Base-by-base conservation (phyloP, 2,329 filamentous ascomycete species). In the Sporothrix brunneoviolacea region DNA sequence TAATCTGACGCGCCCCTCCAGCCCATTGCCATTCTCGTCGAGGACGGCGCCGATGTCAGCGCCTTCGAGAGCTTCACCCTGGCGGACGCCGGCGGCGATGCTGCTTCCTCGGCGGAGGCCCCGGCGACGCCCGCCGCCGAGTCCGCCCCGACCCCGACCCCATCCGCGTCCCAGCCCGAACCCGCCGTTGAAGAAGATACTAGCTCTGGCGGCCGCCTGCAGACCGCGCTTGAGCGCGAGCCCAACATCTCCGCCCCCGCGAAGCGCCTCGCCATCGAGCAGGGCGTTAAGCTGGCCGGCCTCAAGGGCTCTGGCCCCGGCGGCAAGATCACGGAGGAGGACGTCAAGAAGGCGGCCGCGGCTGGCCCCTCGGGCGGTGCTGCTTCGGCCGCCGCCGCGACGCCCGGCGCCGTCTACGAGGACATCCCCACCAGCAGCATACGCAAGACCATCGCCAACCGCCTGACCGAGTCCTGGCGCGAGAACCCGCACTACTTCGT, bases 401-500 rank as follows among this genome's bases (percentile, higher is more conserved):
- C 72, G 21, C 68, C 71, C 38, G 80, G 75, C 41, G 77, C 88
- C 54, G 72, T 79, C 53, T 97, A 87, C 72, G 84, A 90, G 71
- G 93, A 98, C 66, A 81, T 81, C 55, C 88, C 90, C 57, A 81
- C 91, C 61, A 86, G 79, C 64, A 86, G 86, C 68, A 98, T 98
- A 93, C 91, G 93, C 77, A 97, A 96, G 83, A 91, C 88, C 59
- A 98, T 98, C 68, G 93, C 93, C 69, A 83, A 74, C 70, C 89
- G 93, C 61, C 86, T 98, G 54, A 84, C 84, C 64, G 80, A 95
- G 74, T 97, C 91, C 38, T 80, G 88, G 69, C 82, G 87, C 70
- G 84, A 91, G 72, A 97, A 96, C 80, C 93, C 93, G 54, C 93
- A 97, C 80, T 98, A 95, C 82, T 98, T 91, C 68, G 91, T 98